phyloP scores from a whole-genome alignment of 2,329 filamentous ascomycete genomes.

The Calonectria naviculata region DNA sequence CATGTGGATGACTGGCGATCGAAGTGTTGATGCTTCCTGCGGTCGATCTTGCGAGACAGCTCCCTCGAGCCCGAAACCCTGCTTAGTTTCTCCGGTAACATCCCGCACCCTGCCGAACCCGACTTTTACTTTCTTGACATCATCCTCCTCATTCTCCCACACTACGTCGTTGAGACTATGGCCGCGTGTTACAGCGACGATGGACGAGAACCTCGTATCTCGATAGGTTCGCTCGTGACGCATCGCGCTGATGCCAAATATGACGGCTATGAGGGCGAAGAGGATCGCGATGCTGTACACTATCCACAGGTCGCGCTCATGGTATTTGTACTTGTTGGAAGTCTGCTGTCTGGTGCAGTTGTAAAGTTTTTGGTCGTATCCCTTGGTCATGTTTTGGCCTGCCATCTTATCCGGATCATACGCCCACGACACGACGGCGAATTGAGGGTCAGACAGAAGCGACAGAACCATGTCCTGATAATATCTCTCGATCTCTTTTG shows the following conservation, averaged over 20 bases:
- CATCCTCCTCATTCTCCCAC: conserved; percentile 25
- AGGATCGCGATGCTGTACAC: conserved; percentile 35
- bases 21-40: not conserved
- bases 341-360: conserved; percentile 26
- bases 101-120: conserved; percentile 34
- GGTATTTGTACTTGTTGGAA: conserved; percentile 30
- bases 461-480: conserved; percentile 37
- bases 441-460: conserved; percentile 35
- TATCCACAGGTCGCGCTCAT: conserved; percentile 25
- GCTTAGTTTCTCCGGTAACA: not conserved
- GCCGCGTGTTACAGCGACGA: conserved; percentile 35
- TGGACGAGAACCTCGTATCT: conserved; percentile 36
- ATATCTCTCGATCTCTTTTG: conserved; percentile 23
- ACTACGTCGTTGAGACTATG: conserved; percentile 29
- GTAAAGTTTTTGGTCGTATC: conserved; percentile 4
- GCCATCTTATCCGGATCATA: conserved; percentile 17
- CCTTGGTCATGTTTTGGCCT: not conserved
- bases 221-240: conserved; percentile 31
- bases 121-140: conserved; percentile 28
- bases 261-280: conserved; percentile 29
- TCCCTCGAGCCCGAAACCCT: not conserved
- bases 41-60: not conserved
- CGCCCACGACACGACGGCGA: conserved; percentile 37
- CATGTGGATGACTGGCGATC: not conserved
- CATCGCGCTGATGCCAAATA: conserved; percentile 31